Base-by-base conservation (phyloP, 371 early-diverging fungal species). In the Encephalitozoon cuniculi region DNA sequence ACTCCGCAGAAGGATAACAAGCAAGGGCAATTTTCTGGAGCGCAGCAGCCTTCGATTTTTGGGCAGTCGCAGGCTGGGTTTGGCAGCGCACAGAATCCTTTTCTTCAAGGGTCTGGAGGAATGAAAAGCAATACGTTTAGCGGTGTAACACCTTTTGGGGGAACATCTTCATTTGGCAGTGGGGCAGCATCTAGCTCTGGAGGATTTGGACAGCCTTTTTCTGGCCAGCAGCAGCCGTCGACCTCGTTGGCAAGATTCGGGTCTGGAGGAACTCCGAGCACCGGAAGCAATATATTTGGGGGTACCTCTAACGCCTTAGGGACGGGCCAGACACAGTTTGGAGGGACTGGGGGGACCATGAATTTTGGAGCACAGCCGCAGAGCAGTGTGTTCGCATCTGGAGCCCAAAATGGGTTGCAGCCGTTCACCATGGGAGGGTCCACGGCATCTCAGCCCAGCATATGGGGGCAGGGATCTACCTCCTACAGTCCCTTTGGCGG, bases 1-100 rank as follows among this genome's bases (percentile, higher is more conserved):
- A 70, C 44, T 6, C 49, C 44, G 4, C 70, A 41, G 70, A 52
- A 52, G 52, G 43, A 59, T 18, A 46, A 18, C 21, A 43, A 44
- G 23, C 63, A 30, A 30, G 52, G 52, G 43, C 41, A 41, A 23
- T 51, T 32, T 49, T 12, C 49, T 6, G 26, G 28, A 1, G 26
- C 23, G 11, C 55, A 52, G 18, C 41, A 52, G 53, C 67, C 44
- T 55, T 41, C 70, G 12, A 44, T 52, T 44, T 70, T 52, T 55
- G 70, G 52, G 8, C 49, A 52, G 7, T 12, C 49, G 9, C 52
- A 44, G 39, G n/a, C 43, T 59, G 59, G 59, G 7, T 59, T 34
- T 37, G 34, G 59, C 12, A 21, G 30, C n/a, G 7, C 37, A 3
- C 59, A 59, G 37, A 59, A 59, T 37, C 59, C 59, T n/a, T 59